These are phyloP conservation scores for Trichosporon ovoides DNA, from an alignment of 1,284 basidiomycete genomes.

Conservation along the genomic window DNA sequence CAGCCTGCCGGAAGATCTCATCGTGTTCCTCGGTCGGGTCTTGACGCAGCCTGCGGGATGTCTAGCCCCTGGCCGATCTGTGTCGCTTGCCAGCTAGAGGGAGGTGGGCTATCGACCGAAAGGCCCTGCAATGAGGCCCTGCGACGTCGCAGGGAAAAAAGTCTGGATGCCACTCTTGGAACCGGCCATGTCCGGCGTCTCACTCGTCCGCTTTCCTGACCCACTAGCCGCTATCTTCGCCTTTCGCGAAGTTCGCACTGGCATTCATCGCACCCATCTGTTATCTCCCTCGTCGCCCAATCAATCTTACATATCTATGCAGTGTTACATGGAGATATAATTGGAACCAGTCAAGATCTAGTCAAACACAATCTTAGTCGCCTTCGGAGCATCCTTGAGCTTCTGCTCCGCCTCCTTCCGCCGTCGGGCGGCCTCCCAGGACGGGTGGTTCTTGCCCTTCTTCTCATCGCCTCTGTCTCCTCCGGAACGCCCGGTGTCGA, in stretches of 20 bases:
- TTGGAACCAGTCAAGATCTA: too few species aligned
- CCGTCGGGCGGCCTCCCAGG: conserved; percentile 84
- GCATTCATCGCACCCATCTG: too few species aligned
- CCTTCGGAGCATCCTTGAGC: conserved; percentile 42
- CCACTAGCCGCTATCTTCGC: too few species aligned
- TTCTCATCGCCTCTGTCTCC: conserved; percentile 1
- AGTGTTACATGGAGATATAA: too few species aligned
- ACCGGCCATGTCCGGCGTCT: conserved; percentile 1
- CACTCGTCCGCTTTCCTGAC: not conserved
- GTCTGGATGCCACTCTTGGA: not conserved
- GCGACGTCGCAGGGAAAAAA: not conserved
- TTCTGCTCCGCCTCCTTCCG: conserved; percentile 57
- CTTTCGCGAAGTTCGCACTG: too few species aligned
- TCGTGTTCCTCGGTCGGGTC: too few species aligned
- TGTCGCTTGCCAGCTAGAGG: not conserved
- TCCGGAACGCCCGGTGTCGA: not conserved
- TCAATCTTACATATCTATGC: too few species aligned
- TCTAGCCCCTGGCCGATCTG: too few species aligned
- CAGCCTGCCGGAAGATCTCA: too few species aligned
- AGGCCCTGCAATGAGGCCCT: too few species aligned
- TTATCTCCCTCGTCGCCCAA: too few species aligned
- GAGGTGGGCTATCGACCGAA: not conserved
- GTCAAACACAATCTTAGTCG: conserved; percentile 54
- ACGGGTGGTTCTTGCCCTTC: conserved; percentile 62
- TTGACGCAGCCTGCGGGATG: too few species aligned